Base-by-base conservation (phyloP, 2,329 filamentous ascomycete genomes). In the Bertia moriformis region DNA sequence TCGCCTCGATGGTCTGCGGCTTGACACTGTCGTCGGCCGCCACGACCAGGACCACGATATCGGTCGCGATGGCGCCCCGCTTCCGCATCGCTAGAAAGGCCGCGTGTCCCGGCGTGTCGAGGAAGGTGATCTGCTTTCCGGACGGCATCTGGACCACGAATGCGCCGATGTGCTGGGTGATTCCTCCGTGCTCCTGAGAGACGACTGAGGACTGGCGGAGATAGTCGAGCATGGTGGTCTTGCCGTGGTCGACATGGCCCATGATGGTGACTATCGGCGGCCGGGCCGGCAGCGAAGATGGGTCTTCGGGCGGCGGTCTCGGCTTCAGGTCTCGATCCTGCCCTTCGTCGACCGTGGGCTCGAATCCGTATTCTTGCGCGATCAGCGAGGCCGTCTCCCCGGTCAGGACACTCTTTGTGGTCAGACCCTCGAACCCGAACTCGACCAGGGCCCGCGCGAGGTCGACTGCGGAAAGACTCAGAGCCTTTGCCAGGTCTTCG, bases 261-360 rank as follows among this genome's bases (percentile, higher is more conserved):
- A 98, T 98, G 52, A 98, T 98, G 0, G 93, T 96, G 29, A 98
- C 88, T 24, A 98, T 85, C 0, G 91, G 93, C 4, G 91, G 89
- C 14, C 93, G 75, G 24, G 65, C 59, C 2, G 87, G 86, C 4
- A 95, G 59, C 13, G 58, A 49, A 0, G 81, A 74, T 38, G 65
- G 70, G 55, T 89, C 84, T 49, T 78, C 77, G 4, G 75, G 73
- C 18, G 69, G 62, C 1, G 86, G 79, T 10, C 78, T 73, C 18
- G 83, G 69, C 44, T 71, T 72, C 29, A 98, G 61, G 55, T 98
- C 89, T 35, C 75, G 65, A 1, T 62, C 56, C 37, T 80, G 75
- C 14, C 65, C 78, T 50, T 54, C 67, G 41, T 86, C 79, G 18
- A 91, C 72, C 2, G 80, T 78, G 1, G 89, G 84, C 43, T 96